phyloP scores from a whole-genome alignment of 345 rosid genomes.

The Trapa incisa region DNA sequence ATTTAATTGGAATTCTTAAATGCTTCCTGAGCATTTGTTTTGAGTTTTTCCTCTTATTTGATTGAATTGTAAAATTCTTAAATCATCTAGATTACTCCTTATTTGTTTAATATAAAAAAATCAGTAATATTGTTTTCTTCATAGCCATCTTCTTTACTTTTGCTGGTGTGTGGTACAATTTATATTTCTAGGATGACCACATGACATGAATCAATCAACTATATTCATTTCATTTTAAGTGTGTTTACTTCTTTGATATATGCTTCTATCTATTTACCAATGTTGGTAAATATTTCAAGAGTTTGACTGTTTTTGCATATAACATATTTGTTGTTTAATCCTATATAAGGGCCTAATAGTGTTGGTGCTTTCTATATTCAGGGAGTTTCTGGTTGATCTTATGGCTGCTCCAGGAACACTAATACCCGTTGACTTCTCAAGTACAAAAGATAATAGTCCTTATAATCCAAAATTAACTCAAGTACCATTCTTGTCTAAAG shows the following conservation, averaged over 20 bases:
- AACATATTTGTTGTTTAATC: neutral
- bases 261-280: neutral
- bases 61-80: neutral
- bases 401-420: conserved; percentile 99
- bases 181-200: neutral
- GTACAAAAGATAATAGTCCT: conserved; percentile 43
- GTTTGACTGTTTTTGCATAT: neutral
- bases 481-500: conserved; percentile 33
- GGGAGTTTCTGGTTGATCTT: conserved; percentile 99
- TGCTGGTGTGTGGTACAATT: neutral
- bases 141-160: neutral
- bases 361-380: conserved; percentile 24
- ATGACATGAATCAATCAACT: neutral
- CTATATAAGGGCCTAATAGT: neutral
- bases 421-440: conserved; percentile 82
- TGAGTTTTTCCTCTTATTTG: neutral
- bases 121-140: neutral
- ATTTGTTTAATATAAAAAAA: neutral
- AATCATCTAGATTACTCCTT: neutral
- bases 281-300: neutral
- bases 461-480: conserved; percentile 35
- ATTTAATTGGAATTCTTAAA: neutral
- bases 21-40: neutral
- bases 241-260: neutral
- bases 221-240: neutral